Percentiles rank a stretch among this genome's conserved stretches.
phyloP scores from a whole-genome alignment of 148 eudicot genomes.

The Pouteria glomerata region DNA sequence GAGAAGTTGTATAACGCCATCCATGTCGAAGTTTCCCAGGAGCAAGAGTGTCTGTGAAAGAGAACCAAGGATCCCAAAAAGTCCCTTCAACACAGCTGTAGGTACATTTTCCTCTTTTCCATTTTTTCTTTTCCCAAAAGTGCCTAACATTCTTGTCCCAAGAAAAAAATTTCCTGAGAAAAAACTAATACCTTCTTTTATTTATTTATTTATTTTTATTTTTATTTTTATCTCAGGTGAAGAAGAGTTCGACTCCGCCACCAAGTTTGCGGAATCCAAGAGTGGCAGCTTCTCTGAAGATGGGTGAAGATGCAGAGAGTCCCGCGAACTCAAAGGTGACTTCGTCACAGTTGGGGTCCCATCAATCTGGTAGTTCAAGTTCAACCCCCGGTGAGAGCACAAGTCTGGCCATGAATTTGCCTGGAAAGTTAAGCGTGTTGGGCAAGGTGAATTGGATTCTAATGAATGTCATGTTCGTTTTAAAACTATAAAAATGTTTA shows the following conservation, averaged over 20 bases:
- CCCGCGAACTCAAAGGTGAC: conserved; percentile 24
- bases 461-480: background rate
- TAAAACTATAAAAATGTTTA: no score
- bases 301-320: no score
- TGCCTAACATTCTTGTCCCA: background rate
- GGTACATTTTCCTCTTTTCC: conserved; percentile 54
- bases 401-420: conserved; percentile 54
- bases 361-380: conserved; percentile 36
- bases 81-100: conserved; percentile 71
- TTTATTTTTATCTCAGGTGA: no score
- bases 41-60: conserved; percentile 75
- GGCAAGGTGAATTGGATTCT: conserved; percentile 47
- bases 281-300: conserved; percentile 37
- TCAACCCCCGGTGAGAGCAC: conserved; percentile 28
- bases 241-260: conserved; percentile 84
- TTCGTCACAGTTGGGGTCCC: conserved; percentile 37
- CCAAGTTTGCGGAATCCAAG: conserved; percentile 35
- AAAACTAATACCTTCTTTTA: background rate
- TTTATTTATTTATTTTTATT: no score
- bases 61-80: conserved; percentile 44
- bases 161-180: background rate
- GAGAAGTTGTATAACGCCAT: conserved; percentile 66
- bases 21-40: conserved; percentile 55
- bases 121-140: no score
- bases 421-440: conserved; percentile 65